Evolutionary conservation across 2,329 filamentous ascomycete genomes (phyloP).

Genomic region (Dendryphion nanum): DNA sequence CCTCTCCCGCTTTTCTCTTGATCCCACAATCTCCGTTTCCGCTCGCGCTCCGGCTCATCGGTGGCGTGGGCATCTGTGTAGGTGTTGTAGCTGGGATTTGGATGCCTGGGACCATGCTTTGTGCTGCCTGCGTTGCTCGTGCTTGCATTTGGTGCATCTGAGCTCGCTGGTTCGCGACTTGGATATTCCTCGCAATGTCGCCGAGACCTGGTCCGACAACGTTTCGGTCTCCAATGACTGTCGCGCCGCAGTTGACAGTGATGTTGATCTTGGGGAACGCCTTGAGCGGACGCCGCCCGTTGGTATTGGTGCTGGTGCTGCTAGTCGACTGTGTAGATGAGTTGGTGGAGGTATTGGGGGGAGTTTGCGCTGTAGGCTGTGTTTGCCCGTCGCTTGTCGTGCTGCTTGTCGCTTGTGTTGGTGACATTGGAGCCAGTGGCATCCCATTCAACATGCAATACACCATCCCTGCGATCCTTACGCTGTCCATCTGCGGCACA

Average conservation of each 20-base stretch:
- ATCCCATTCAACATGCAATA: conserved; percentile 17
- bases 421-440: background rate
- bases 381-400: background rate
- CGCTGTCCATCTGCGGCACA: conserved; percentile 30
- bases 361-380: background rate
- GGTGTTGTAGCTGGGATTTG: background rate
- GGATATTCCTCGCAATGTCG: conserved; percentile 34
- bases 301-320: background rate
- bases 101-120: conserved; percentile 10
- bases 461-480: conserved; percentile 26
- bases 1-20: conserved; percentile 25
- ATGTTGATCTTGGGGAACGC: conserved; percentile 24
- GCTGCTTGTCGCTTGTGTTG: background rate
- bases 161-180: conserved; percentile 15
- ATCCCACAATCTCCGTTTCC: conserved; percentile 14
- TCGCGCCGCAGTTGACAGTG: conserved; percentile 35
- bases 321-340: background rate
- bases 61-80: conserved; percentile 17
- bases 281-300: conserved; percentile 2
- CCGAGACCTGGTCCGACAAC: conserved; percentile 34
- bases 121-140: conserved; percentile 2
- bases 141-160: background rate
- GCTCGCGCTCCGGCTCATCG: conserved; percentile 28
- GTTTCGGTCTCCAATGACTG: conserved; percentile 34
- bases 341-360: no score